These are phyloP conservation scores for Pinus albicaulis DNA, from an alignment of 75 land plant species.

Conservation along the genomic window DNA sequence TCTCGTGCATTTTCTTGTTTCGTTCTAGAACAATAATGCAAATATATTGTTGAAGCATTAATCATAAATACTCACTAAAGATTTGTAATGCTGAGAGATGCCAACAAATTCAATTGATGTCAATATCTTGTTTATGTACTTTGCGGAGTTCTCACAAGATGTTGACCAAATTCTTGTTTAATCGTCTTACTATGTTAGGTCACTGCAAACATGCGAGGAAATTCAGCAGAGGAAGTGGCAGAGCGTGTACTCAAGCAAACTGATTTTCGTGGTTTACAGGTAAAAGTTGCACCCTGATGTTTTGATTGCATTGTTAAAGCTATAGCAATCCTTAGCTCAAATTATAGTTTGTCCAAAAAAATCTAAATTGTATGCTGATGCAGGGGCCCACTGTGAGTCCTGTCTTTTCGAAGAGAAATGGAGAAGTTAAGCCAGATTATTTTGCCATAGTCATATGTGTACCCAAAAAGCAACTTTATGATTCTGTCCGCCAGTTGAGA, in stretches of 20 bases:
- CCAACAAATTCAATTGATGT: not conserved
- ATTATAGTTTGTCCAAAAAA: not conserved
- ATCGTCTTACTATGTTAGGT: slow-evolving; percentile 38
- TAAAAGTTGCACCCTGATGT: slow-evolving; percentile 6
- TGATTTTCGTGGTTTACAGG: slow-evolving; percentile 84
- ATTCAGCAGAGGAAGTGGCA: slow-evolving; percentile 83
- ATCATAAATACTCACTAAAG: not conserved
- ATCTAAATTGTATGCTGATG: slow-evolving; percentile 6
- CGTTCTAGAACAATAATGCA: not conserved
- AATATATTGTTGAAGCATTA: not conserved
- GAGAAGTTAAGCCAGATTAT: slow-evolving; percentile 57
- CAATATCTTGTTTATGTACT: not conserved
- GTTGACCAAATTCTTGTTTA: not conserved
- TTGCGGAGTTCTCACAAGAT: not conserved
- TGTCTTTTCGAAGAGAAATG: slow-evolving; percentile 66
- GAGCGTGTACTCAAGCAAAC: slow-evolving; percentile 57
- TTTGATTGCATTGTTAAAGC: not conserved
- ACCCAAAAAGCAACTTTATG: slow-evolving; percentile 78
- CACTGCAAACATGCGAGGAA: slow-evolving; percentile 92
- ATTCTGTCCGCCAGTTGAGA: slow-evolving; percentile 80
- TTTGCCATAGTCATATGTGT: slow-evolving; percentile 89
- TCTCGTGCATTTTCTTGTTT: not conserved
- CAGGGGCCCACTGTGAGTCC: slow-evolving; percentile 97
- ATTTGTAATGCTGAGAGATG: not conserved
- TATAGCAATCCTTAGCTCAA: not conserved